phyloP scores from a whole-genome alignment of 129 eudicot genomes.

The Artemisia annua region DNA sequence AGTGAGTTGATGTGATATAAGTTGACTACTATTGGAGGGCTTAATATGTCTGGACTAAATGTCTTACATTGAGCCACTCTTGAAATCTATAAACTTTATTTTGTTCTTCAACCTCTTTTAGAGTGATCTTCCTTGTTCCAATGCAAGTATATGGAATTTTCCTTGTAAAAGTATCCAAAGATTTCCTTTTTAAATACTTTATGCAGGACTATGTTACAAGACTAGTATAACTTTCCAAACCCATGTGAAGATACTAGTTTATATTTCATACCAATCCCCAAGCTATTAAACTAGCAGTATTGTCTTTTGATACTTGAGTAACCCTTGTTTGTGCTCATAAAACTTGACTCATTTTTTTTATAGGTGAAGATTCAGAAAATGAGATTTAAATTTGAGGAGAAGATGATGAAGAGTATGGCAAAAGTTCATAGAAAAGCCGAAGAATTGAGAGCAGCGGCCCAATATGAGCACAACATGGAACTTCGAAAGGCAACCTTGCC shows the following conservation, averaged over 20 bases:
- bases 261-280: slow-evolving; percentile 22
- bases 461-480: slow-evolving; percentile 57
- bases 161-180: slow-evolving; percentile 16
- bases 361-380: slow-evolving; percentile 84
- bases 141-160: background rate
- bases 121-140: slow-evolving; percentile 1
- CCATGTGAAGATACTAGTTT: slow-evolving; percentile 45
- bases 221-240: slow-evolving; percentile 30
- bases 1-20: too few species aligned
- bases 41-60: background rate
- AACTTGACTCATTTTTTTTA: background rate
- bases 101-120: background rate
- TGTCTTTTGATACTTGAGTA: background rate
- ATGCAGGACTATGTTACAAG: slow-evolving; percentile 28
- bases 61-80: slow-evolving; percentile 1
- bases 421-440: slow-evolving; percentile 71
- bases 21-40: slow-evolving; percentile 2
- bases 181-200: slow-evolving; percentile 22
- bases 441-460: slow-evolving; percentile 64
- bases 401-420: slow-evolving; percentile 70
- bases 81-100: background rate
- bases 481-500: slow-evolving; percentile 35
- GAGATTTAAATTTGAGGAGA: slow-evolving; percentile 70
- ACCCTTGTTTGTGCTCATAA: background rate
- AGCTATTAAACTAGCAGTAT: slow-evolving; percentile 16